These are phyloP conservation scores for Leersia perrieri DNA, from an alignment of 176 grass and related monocot species.

Conservation along the genomic window DNA sequence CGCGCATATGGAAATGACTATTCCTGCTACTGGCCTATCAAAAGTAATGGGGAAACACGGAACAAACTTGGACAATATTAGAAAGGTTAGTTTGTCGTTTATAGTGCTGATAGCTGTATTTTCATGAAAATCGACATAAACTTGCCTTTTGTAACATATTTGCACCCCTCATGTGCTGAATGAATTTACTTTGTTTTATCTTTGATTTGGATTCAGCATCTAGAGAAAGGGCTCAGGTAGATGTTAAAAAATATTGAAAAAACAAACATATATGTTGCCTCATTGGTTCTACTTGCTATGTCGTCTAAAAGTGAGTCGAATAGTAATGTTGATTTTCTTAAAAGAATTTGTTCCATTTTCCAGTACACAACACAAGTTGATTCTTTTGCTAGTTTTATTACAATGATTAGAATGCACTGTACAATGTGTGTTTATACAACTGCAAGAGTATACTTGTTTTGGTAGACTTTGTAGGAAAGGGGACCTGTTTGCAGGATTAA, in stretches of 20 bases:
- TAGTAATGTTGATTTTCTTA: background rate
- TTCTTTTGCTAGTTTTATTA: background rate
- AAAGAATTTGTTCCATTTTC: background rate
- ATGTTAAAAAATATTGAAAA: background rate
- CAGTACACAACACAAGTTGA: constrained; percentile 1
- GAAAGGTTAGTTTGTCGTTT: constrained; percentile 70
- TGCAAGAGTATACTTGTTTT: background rate
- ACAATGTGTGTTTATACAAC: background rate
- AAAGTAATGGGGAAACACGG: constrained; percentile 97
- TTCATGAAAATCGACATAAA: background rate
- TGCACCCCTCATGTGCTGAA: background rate
- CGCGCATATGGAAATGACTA: constrained; percentile 66
- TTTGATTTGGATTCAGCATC: constrained; percentile 11
- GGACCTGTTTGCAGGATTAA: background rate
- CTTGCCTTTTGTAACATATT: background rate
- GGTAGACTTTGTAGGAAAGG: constrained; percentile 10
- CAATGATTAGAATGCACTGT: background rate
- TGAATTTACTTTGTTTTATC: background rate
- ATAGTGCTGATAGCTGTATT: background rate
- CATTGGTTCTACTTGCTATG: background rate
- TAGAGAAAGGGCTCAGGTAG: background rate
- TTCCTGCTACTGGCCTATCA: constrained; percentile 65
- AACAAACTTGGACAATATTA: constrained; percentile 91
- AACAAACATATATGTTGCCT: background rate
- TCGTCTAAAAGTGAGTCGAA: background rate